Base-by-base conservation (phyloP, 768 basidiomycete genomes). In the Pilatotrama ljubarskyi region DNA sequence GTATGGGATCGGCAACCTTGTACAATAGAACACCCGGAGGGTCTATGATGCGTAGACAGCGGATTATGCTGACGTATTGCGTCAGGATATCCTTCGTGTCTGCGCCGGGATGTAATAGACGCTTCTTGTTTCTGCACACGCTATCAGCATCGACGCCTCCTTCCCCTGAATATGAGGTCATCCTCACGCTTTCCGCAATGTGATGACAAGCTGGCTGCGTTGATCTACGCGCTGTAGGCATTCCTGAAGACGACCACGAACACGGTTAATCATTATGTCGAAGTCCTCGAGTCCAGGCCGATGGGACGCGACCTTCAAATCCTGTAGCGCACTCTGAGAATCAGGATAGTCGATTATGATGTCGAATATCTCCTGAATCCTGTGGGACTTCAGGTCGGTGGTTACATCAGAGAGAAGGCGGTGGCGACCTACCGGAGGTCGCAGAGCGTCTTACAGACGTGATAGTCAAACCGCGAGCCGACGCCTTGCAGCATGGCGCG, bases 281-380 rank as follows among this genome's bases (percentile, higher is more conserved):
- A 44, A 29, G 17, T 38, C 17, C 44, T 55, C 54, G 25, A 56
- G 9, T 1, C 55, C 55, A 56, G 46, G 47, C 17, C 55, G 47
- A 48, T 18, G 43, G 18, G 29, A 18, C 50, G 42, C 43, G 60
- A 92, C 94, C 76, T 84, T 90, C 18, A 98, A 78, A 74, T 99
- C 97, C 57, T 89, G 82, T 18, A 98, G 75, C 0, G 94, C 95
- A 3, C 88, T 85, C 64, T 78, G 80, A 0, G 95, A 96, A 61
- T 95, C 91, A 0, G 96, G 95, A 66, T 85, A 95, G 67, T 96
- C 93, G 55, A 98, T 87, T 58, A 98, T 96, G 56, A 98, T 97
- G 64, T 96, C 93, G 69, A 97, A 98, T 18, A 98, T 88, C 71
- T 98, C 95, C 49, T 77, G 80, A 58, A 85, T 88, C 35, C 87